Percentiles rank a stretch among this genome's conserved stretches.
These are phyloP conservation scores for Lumnitzera littorea DNA, from an alignment of 345 rosid species.

Conservation along the genomic window DNA sequence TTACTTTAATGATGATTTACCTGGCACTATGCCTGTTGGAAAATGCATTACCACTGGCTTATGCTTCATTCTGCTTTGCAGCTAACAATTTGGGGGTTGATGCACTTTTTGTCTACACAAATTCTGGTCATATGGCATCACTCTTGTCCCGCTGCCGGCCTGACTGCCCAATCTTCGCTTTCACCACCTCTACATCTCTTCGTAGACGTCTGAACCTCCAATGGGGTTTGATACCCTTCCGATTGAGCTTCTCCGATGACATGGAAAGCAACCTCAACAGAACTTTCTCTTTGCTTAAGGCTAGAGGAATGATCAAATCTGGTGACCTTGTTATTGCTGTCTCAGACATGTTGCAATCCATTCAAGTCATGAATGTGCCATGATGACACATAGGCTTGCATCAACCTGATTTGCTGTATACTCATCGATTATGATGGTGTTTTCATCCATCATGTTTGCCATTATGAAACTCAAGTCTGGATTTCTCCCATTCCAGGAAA, in stretches of 20 bases:
- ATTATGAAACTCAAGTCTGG: too few species aligned
- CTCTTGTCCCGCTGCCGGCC: slow-evolving; percentile 90
- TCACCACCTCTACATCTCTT: slow-evolving; percentile 67
- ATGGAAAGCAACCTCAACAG: slow-evolving; percentile 91
- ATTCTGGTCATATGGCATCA: slow-evolving; percentile 90
- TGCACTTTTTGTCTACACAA: slow-evolving; percentile 92
- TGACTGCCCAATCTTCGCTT: slow-evolving; percentile 97
- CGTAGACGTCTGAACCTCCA: slow-evolving; percentile 86
- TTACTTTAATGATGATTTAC: too few species aligned
- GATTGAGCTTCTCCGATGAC: slow-evolving; percentile 83
- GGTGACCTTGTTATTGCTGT: slow-evolving; percentile 96
- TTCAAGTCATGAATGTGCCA: slow-evolving; percentile 93
- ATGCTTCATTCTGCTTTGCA: slow-evolving; percentile 27
- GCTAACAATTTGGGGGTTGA: slow-evolving; percentile 94
- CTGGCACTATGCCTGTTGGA: not conserved
- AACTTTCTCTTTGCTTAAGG: slow-evolving; percentile 86
- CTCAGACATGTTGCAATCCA: slow-evolving; percentile 92
- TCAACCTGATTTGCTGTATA: too few species aligned
- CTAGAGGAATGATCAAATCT: slow-evolving; percentile 95
- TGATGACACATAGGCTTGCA: slow-evolving; percentile 11
- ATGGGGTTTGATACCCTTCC: slow-evolving; percentile 99
- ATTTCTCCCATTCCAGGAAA: too few species aligned
- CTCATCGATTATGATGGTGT: too few species aligned
- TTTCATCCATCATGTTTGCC: too few species aligned
- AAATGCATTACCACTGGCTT: not conserved